Evolutionary conservation across 495 filamentous ascomycete species (phyloP), one percentile per base, ranked within the genome.

Genomic region (Glarea lozoyensis): DNA sequence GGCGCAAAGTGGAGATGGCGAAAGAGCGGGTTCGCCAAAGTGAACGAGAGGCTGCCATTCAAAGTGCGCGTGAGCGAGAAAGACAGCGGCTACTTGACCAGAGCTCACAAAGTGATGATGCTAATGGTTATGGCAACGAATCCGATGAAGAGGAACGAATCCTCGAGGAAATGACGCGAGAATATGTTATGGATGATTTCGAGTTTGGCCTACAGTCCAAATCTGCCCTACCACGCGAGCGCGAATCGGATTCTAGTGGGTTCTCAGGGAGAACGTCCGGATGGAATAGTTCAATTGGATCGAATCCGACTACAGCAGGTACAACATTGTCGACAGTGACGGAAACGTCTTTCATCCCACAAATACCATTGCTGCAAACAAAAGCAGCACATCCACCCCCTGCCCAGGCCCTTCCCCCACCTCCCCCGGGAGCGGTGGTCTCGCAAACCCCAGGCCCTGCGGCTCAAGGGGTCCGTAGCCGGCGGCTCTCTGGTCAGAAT

Each of bases 61-160:
- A 54, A 22, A 40, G 42, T 13, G 52, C 55, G 13, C 52, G 43
- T 16, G 53, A 55, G 2, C 39, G 43, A 22, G 55, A 58, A 31
- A 37, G 52, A 25, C 61, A 64, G 43, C 59, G 66, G 37, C 50
- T 68, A 13, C 60, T 70, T 29, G 49, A 63, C 27, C 25, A 49
- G 20, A 16, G 31, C 48, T 58, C 50, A 3, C 47, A 65, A 4
- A 56, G 50, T n/a, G 30, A 53, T 0, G 48, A 60, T 19, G 62
- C 65, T 27, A 56, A 66, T 42, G 57, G 76, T 46, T 71, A 76
- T 40, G 82, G 61, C n/a, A 66, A 86, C 30, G 85, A 89, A 43
- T 82, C 79, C n/a, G 86, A 89, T 41, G 87, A 94, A 50, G 92
- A 94, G 57, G 88, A 97, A 56, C 76, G 88, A 27, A 69, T 96